Evolutionary conservation across 2,329 filamentous ascomycete species (phyloP), one percentile per base, ranked within the genome.

Genomic region (Domatiomyces catenatus): DNA sequence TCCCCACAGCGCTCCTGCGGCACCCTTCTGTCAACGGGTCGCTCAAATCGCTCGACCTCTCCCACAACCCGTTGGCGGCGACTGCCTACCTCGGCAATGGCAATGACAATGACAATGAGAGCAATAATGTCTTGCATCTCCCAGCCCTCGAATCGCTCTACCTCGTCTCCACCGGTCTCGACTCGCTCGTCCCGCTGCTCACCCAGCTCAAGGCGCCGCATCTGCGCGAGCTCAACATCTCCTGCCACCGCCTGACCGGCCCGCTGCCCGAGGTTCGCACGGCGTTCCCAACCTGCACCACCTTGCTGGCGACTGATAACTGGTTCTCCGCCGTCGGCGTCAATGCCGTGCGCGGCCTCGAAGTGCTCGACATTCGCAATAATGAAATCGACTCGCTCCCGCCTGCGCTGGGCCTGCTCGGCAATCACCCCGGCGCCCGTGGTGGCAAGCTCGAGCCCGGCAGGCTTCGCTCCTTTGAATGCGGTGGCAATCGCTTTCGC

Each of bases 301-400:
- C 84, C 0, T 71, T 96, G 8, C 70, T 90, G 17, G 82, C 80
- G 1, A 77, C 81, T 2, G 87, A 93, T 66, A 96, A 96, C 63
- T 80, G 81, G 56, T 75, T 95, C 47, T 72, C 75, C 5, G 81
- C 83, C 12, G 73, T 94, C 15, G 77, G 83, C 1, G 81, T 86
- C 0, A 82, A 87, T 8, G 73, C 80, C 8, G 79, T 95, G 39
- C 74, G 75, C 48, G 89, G 90, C 0, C 64, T 95, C 51, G 79
- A 79, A 56, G 76, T 84, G 4, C 77, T 93, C 2, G 86, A 94
- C 63, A 79, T 87, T 7, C 80, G 79, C 56, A 89, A 87, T 65
- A 96, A 96, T 62, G 83, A 90, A 48, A 86, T 96, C 55, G 77
- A 77, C n/a, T 77, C 79, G 46, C 70, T 96, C 12, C 86, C 92